These are phyloP conservation scores for Saccharum officinarum DNA, from an alignment of 176 grass and related monocot genomes.

Conservation along the genomic window DNA sequence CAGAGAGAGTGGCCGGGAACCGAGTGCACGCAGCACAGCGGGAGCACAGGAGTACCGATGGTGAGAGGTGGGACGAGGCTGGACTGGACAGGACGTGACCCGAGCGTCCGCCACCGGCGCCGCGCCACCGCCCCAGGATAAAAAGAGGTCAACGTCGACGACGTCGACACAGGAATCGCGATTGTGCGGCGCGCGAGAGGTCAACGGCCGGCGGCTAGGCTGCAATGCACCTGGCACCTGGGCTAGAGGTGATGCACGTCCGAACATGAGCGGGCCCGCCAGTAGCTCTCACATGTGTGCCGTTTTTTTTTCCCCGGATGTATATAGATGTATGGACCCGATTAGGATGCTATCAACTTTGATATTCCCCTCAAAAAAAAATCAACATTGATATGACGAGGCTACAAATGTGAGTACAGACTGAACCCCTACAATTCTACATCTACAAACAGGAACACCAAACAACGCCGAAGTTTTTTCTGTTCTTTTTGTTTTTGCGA, in stretches of 20 bases:
- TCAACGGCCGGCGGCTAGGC: neutral
- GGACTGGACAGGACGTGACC: neutral
- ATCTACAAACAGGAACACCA: neutral
- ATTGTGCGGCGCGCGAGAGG: neutral
- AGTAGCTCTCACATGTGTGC: neutral
- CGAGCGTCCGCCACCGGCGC: neutral
- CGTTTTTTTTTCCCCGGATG: too few species aligned
- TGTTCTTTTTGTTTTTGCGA: neutral
- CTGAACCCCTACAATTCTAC: neutral
- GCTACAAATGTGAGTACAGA: neutral
- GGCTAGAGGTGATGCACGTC: neutral
- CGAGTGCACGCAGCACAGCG: neutral
- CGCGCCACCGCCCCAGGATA: neutral
- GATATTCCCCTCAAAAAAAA: too few species aligned
- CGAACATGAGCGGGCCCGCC: neutral
- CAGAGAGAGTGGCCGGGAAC: neutral
- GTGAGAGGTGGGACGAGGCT: neutral
- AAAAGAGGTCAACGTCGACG: neutral
- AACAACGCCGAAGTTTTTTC: neutral
- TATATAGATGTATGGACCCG: neutral
- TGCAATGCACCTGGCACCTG: neutral
- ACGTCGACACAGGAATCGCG: neutral
- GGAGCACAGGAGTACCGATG: neutral
- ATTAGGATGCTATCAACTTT: neutral
- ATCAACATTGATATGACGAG: neutral